Evolutionary conservation across 306 rosid species (phyloP), one percentile per base, ranked within the genome.

Genomic region (Vigna mungo): DNA sequence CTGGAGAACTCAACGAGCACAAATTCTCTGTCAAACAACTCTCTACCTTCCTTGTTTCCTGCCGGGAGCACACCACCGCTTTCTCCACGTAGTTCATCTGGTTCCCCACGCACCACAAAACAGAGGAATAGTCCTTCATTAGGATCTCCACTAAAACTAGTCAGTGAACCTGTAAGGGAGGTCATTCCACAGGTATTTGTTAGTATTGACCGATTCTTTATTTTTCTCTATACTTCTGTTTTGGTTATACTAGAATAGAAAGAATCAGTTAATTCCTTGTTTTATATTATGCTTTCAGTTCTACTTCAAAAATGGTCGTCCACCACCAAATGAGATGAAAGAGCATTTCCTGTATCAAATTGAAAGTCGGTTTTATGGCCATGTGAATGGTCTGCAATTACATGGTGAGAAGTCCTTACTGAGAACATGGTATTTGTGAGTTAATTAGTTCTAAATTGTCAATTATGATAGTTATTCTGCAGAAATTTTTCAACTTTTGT

Each of bases 71-170:
- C 97, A 34, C 97, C 97, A 3, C 97, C 97, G 43, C 92, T 91
- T 76, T 91, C 97, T 41, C 97, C 97, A 0, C 90, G 92, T 85
- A 91, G 97, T 71, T 88, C 94, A 52, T 82, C 91, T 84, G 89
- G 94, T 61, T 91, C 97, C 25, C 97, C 97, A 15, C 92, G 92
- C 10, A 76, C 83, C 15, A 66, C 68, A 16, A 91, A 89, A 80
- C 97, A 82, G 72, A 85, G 90, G 73, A 82, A 77, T 61, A 91
- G 92, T 79, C 94, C 94, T 77, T 83, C 92, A 62, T 76, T 88
- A 44, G 79, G 87, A 37, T 89, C 92, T 83, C 97, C 97, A 2
- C 82, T 91, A 75, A 91, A 91, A 80, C 53, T 89, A 71, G 84
- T 66, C 68, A 77, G 88, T 55, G 97, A 91, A 63, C 92, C 87